A percentile compares a stretch with the other conserved stretches of the same genome.
phyloP scores from a whole-genome alignment of 352 stramenopile species.

The Phytophthora cajani region DNA sequence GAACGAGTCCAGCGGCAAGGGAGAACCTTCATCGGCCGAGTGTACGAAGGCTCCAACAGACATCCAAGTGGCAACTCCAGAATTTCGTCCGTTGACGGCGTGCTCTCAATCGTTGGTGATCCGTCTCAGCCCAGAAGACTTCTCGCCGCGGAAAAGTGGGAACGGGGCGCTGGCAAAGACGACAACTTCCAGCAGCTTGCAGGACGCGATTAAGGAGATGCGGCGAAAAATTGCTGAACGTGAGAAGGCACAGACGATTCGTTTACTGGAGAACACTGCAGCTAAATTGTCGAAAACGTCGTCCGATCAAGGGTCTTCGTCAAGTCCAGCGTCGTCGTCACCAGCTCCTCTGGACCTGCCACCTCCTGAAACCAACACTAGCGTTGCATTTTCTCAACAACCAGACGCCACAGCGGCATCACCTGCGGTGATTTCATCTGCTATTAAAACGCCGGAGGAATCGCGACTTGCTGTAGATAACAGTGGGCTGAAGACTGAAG shows the following conservation, averaged over 20 bases:
- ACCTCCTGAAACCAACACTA: constrained; percentile 17
- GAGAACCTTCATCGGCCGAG: not conserved
- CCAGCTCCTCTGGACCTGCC: constrained; percentile 7
- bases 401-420: not conserved
- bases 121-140: constrained; percentile 61
- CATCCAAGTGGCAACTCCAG: constrained; percentile 22
- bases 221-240: constrained; percentile 60
- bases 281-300: constrained; percentile 23
- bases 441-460: constrained; percentile 6
- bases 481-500: not conserved
- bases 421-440: constrained; percentile 11
- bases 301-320: constrained; percentile 11
- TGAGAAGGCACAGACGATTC: constrained; percentile 46
- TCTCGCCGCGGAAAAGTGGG: constrained; percentile 32
- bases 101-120: constrained; percentile 77
- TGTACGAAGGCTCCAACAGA: constrained; percentile 7
- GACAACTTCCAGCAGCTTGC: constrained; percentile 12
- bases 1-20: constrained; percentile 13
- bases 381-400: constrained; percentile 4
- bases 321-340: constrained; percentile 26
- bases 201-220: constrained; percentile 62
- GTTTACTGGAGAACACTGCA: constrained; percentile 24
- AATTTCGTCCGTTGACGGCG: constrained; percentile 69
- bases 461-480: not conserved
- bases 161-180: constrained; percentile 16